phyloP scores from a whole-genome alignment of 306 rosid genomes.

The Sphenostylis stenocarpa region DNA sequence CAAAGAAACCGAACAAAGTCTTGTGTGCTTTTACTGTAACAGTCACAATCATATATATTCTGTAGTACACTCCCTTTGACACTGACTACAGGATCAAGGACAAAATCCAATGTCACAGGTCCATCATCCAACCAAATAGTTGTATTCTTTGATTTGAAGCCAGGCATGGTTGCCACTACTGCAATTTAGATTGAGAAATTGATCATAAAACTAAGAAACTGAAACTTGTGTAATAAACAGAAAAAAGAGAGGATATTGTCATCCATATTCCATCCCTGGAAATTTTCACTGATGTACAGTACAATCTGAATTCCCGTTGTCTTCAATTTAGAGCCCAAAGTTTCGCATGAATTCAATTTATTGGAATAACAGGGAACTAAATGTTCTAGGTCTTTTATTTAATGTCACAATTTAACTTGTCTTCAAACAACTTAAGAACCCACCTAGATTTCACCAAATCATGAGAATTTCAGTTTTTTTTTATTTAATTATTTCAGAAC shows the following conservation, averaged over 20 bases:
- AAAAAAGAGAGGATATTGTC: background rate
- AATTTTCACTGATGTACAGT: background rate
- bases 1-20: slow-evolving; percentile 46
- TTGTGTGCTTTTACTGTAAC: slow-evolving; percentile 41
- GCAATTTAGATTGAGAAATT: slow-evolving; percentile 43
- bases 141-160: slow-evolving; percentile 78
- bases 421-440: slow-evolving; percentile 4
- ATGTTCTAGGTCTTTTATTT: too few relatives aligned
- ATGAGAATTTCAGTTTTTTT: background rate
- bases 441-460: slow-evolving; percentile 9
- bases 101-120: slow-evolving; percentile 71
- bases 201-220: slow-evolving; percentile 1
- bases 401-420: background rate
- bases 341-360: background rate
- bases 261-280: background rate
- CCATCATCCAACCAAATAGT: slow-evolving; percentile 72
- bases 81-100: slow-evolving; percentile 66
- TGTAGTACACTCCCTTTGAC: slow-evolving; percentile 41
- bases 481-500: background rate
- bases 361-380: background rate
- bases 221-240: background rate
- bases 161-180: slow-evolving; percentile 68
- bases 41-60: slow-evolving; percentile 54
- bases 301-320: background rate
- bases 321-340: too few relatives aligned